Evolutionary conservation across 2,329 filamentous ascomycete genomes (phyloP), one percentile per base, ranked within the genome.

Genomic region (Xylariomycetidae sp.): DNA sequence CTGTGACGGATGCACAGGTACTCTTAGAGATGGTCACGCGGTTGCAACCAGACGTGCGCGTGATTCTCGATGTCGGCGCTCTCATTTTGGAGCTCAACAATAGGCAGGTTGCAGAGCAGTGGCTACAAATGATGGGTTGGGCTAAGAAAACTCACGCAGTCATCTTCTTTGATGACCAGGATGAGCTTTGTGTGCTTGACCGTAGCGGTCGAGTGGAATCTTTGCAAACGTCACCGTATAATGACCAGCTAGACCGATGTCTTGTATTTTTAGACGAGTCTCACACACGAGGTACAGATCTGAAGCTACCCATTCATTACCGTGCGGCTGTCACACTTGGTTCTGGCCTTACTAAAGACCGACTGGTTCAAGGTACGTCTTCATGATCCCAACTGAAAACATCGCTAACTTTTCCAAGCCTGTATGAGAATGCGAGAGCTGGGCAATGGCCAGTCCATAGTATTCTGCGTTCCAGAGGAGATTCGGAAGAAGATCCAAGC

Each of bases 341-440:
- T 0, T 66, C 77, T 0, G 62, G 65, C 4, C 44, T 87, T 2
- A 82, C 77, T 0, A 89, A 88, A 40, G 85, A 89, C 39, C 62
- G 70, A 11, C 51, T 87, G 0, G 74, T 80, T 0, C 83, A 88
- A 69, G 80, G 77, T 77, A 59, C 50, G 62, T 8, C 3, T 5
- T n/a, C 16, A 30, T 16, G 36, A 36, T 9, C 17, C 27, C 28
- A 13, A 19, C n/a, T 26, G 10, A 7, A 15, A n/a, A 33, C 47
- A 16, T 36, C 33, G 43, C 29, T 46, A 13, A 31, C 29, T n/a
- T 3, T 6, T 18, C 3, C 11, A 23, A 76, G 80, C 80, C 0
- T 83, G 80, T 38, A 85, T 84, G 78, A 58, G 83, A n/a, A 78
- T 88, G 72, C 58, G 82, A 9, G 75, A 80, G 38, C 64, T 89